Percentiles rank a stretch among this genome's conserved stretches.
Evolutionary conservation across 148 eudicot species (phyloP).

Genomic region (Fagopyrum homotropicum): DNA sequence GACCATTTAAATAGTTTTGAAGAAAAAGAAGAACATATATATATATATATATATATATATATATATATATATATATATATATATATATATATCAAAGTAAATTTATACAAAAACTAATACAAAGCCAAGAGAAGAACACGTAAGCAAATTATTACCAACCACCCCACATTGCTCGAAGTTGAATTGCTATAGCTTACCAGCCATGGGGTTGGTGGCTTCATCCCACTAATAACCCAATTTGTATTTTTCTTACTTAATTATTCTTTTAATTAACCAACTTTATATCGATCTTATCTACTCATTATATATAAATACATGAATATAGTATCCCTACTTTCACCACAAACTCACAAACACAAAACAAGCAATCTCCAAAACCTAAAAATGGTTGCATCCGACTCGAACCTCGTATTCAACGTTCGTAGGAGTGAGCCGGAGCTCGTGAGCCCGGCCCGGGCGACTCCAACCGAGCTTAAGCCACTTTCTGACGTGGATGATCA

Average conservation of each 20-base stretch:
- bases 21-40: not conserved
- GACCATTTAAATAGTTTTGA: not conserved
- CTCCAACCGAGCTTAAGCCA: constrained; percentile 29
- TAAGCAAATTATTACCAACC: not conserved
- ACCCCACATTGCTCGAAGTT: not conserved
- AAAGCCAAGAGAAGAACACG: not conserved
- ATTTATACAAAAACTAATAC: not conserved
- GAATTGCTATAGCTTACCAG: not conserved
- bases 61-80: not conserved
- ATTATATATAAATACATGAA: not conserved
- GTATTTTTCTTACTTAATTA: not conserved
- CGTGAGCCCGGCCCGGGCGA: constrained; percentile 25
- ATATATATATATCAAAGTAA: not conserved
- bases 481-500: constrained; percentile 41
- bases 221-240: not conserved
- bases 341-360: not conserved
- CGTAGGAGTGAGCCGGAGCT: constrained; percentile 28
- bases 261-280: not conserved
- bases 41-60: not conserved
- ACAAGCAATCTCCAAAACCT: not conserved
- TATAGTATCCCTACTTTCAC: constrained; percentile 6
- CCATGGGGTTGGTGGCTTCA: constrained; percentile 3
- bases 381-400: constrained; percentile 15
- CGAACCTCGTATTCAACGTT: constrained; percentile 24
- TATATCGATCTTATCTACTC: not conserved